phyloP scores from a whole-genome alignment of 164 flowering plant genomes.

The Liriodendron chinense region DNA sequence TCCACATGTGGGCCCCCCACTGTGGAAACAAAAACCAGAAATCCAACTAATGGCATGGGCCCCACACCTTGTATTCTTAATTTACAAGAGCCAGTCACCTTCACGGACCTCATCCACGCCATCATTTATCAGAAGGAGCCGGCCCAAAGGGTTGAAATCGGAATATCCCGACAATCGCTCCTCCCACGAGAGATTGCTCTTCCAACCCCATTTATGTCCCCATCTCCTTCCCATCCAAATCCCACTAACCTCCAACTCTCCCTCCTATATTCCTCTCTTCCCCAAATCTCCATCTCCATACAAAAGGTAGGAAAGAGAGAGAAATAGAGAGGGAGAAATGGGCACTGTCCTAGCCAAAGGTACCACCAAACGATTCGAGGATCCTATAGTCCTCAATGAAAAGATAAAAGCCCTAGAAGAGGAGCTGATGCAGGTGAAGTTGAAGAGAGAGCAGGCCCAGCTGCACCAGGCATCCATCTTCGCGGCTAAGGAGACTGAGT shows the following conservation, averaged over 20 bases:
- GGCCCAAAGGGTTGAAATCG: too few relatives aligned
- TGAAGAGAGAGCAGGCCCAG: slow-evolving; percentile 8
- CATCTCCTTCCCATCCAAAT: neutral
- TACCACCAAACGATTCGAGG: slow-evolving; percentile 3
- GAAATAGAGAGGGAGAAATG: neutral
- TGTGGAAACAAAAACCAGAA: too few relatives aligned
- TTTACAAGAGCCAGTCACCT: neutral
- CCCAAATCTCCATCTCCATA: too few relatives aligned
- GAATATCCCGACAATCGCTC: neutral
- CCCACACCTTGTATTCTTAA: too few relatives aligned
- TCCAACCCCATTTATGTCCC: neutral
- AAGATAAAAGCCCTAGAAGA: slow-evolving; percentile 5
- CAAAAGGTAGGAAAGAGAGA: too few relatives aligned
- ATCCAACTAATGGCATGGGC: too few relatives aligned
- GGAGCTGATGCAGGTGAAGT: slow-evolving; percentile 6
- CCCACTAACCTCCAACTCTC: neutral
- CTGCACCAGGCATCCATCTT: neutral
- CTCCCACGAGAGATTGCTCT: neutral
- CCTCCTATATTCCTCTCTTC: neutral
- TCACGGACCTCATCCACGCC: neutral
- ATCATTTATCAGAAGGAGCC: too few relatives aligned
- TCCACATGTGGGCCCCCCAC: too few relatives aligned
- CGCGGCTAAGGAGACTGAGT: slow-evolving; percentile 1
- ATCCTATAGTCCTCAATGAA: neutral
- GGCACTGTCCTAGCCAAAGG: neutral